A percentile compares a stretch with the other conserved stretches of the same genome.
Conservation (phyloP, 306 rosid genomes). For the Arachis stenosperma region DNA sequence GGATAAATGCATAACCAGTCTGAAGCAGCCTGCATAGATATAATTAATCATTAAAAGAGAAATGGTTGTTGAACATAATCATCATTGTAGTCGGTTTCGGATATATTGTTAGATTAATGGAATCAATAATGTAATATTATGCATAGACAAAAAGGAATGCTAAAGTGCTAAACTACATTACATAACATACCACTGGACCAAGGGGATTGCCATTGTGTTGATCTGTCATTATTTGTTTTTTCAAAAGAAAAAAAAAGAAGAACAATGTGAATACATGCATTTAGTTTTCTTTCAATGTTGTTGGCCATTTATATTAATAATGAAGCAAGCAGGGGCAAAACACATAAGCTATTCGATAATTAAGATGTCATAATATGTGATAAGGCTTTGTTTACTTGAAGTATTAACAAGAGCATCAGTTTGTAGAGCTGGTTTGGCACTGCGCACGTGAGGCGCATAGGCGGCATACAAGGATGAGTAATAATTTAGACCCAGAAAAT, state of each 20-base stretch:
- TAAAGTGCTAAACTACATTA: conserved; percentile 17
- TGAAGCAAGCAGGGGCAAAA: conserved; percentile 12
- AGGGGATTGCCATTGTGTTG: conserved; percentile 35
- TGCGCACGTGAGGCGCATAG: conserved; percentile 39
- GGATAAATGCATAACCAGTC: conserved; percentile 48
- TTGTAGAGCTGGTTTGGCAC: conserved; percentile 41
- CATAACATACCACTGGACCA: conserved; percentile 47
- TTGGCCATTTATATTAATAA: conserved; percentile 3
- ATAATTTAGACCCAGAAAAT: conserved; percentile 52
- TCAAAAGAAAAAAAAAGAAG: not conserved
- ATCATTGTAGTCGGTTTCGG: too few species aligned
- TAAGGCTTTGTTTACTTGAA: conserved; percentile 41
- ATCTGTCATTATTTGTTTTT: conserved; percentile 33
- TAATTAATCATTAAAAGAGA: not conserved
- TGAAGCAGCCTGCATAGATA: conserved; percentile 45
- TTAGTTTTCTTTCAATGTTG: conserved; percentile 19
- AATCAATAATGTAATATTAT: conserved; percentile 15
- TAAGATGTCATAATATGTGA: not conserved
- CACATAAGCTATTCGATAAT: conserved; percentile 28
- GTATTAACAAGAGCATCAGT: conserved; percentile 46
- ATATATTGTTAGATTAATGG: too few species aligned
- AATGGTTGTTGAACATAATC: too few species aligned
- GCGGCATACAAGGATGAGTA: conserved; percentile 49
- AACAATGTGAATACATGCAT: not conserved
- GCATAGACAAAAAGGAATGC: conserved; percentile 23